These are phyloP conservation scores for Botrytis fabae DNA, from an alignment of 2,329 filamentous ascomycete species.

Conservation along the genomic window DNA sequence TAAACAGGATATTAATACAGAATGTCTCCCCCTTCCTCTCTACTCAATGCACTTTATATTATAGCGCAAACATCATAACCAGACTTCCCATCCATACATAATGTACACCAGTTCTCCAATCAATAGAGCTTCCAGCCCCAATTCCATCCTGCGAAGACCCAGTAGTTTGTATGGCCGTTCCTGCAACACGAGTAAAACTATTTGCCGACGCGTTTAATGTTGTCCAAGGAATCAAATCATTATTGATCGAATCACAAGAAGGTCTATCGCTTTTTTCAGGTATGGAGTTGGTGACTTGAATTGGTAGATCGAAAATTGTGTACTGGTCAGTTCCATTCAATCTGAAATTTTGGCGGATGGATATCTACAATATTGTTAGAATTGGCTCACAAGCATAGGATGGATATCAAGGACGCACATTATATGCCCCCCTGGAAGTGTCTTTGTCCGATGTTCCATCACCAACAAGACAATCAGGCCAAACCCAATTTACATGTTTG, in stretches of 20 bases:
- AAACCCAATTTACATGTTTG: conserved; percentile 72
- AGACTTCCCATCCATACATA: conserved; percentile 42
- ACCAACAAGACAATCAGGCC: conserved; percentile 68
- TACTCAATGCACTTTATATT: neutral
- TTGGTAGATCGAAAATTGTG: conserved; percentile 70
- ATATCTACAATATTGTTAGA: conserved; percentile 50
- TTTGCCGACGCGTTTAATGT: conserved; percentile 45
- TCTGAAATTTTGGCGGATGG: conserved; percentile 69
- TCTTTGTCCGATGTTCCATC: conserved; percentile 45
- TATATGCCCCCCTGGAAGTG: conserved; percentile 62
- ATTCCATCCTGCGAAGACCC: conserved; percentile 42
- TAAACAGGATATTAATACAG: neutral
- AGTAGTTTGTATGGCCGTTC: conserved; percentile 37
- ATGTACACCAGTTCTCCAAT: conserved; percentile 41
- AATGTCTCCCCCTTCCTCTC: neutral
- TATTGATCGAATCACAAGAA: conserved; percentile 53
- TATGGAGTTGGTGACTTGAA: conserved; percentile 67
- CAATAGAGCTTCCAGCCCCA: conserved; percentile 37
- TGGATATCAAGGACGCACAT: conserved; percentile 41
- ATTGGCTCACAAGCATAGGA: neutral
- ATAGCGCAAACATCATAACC: conserved; percentile 40
- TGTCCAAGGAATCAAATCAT: conserved; percentile 51
- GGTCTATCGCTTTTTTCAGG: conserved; percentile 45
- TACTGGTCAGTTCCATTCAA: conserved; percentile 65
- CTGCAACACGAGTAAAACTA: conserved; percentile 37